Percentiles rank a stretch among this genome's conserved stretches.
These are phyloP conservation scores for Climacium dendroides DNA, from an alignment of 225 moss, liverwort and hornwort genomes.

Conservation along the genomic window DNA sequence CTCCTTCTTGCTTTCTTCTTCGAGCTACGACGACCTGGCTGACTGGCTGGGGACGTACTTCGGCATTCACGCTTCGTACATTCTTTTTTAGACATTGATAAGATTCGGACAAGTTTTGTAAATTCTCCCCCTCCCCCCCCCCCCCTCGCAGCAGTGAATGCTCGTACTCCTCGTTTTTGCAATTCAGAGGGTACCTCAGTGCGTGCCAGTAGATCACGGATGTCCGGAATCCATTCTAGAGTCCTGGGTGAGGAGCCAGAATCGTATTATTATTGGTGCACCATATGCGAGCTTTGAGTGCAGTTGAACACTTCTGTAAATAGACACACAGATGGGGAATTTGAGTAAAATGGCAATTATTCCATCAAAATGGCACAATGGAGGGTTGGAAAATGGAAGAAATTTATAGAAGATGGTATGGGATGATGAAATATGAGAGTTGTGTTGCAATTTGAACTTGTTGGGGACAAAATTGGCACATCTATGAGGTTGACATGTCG, in stretches of 20 bases:
- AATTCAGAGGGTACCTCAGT: background rate
- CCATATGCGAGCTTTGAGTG: background rate
- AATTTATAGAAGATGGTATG: too few relatives aligned
- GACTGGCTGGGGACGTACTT: background rate
- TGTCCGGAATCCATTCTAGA: background rate
- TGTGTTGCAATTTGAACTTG: too few relatives aligned
- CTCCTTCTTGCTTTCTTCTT: background rate
- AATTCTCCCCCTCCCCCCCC: too few relatives aligned
- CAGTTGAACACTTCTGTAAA: background rate
- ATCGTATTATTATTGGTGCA: background rate
- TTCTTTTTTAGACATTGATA: background rate
- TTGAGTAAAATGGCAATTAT: too few relatives aligned
- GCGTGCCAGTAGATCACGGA: background rate
- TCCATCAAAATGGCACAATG: too few relatives aligned
- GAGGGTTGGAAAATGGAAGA: too few relatives aligned
- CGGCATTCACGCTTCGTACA: background rate
- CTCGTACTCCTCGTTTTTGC: background rate
- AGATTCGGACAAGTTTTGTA: background rate
- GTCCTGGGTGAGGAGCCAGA: background rate
- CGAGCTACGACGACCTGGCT: background rate
- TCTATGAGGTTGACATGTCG: too few relatives aligned
- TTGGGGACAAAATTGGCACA: too few relatives aligned
- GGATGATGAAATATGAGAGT: too few relatives aligned
- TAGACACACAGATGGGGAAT: too few relatives aligned
- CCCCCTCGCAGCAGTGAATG: background rate